Evolutionary conservation across 2,329 filamentous ascomycete species (phyloP), one percentile per base, ranked within the genome.

Genomic region (Ascochyta rabiei): DNA sequence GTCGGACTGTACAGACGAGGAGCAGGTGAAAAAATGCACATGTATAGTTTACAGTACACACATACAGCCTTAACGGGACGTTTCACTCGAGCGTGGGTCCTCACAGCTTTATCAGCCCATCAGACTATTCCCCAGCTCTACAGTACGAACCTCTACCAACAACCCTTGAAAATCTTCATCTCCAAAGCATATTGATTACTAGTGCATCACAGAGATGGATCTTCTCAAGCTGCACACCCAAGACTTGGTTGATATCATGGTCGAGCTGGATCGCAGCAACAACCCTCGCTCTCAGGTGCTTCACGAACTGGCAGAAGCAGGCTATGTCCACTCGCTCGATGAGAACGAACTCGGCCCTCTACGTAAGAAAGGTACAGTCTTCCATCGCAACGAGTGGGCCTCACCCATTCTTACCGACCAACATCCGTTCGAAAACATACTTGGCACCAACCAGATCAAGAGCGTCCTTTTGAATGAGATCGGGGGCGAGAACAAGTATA

Each of bases 191-290:
- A 28, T 7, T 28, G 24, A 6, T 28, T 28, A 28, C 2, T 2
- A 9, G 9, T 7, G 4, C 12, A 4, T 30, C 24, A 33, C 28
- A 37, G 42, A 46, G 47, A 8, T 23, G 2, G 34, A 13, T 40
- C 8, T 33, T 12, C 45, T 53, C 10, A 8, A 30, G 4, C 49
- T 62, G 9, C 57, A 62, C 35, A 46, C 16, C 13, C 57, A 64
- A 37, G 24, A 53, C 10, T 37, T 56, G 33, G 16, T 48, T 21
- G 57, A 62, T 12, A 30, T 57, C 48, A 64, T 59, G 53, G 21
- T 19, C 18, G 38, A 52, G 37, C 40, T 62, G n/a, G 51, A 54
- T 6, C 53, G 23, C 1, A 55, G 41, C 19, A 38, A 51, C 15
- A 48, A 55, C 18, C 51, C 45, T 30, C 48, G 23, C 21, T 35